phyloP scores from a whole-genome alignment of 2,329 filamentous ascomycete species.

The Aspergillus flavus region DNA sequence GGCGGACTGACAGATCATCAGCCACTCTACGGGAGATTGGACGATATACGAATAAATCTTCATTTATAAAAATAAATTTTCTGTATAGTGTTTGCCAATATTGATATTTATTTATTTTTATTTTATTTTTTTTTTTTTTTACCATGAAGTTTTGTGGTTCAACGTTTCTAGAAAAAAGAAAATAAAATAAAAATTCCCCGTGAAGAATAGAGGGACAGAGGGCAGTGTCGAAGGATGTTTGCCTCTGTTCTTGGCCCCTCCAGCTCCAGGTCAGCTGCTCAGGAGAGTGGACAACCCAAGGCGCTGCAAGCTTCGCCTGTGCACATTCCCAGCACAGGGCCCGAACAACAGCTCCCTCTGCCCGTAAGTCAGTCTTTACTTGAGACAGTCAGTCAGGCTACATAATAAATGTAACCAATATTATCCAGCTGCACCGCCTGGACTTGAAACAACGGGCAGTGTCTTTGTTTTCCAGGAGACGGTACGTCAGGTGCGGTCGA shows the following conservation, averaged over 20 bases:
- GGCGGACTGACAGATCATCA: slow-evolving; percentile 21
- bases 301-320: neutral
- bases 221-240: slow-evolving; percentile 1
- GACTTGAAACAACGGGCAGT: neutral
- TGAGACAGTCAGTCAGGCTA: neutral
- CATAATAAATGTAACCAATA: slow-evolving; percentile 2
- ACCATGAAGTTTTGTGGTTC: neutral
- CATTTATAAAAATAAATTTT: neutral
- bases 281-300: neutral
- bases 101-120: neutral
- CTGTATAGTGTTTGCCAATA: neutral
- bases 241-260: slow-evolving; percentile 12
- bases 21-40: slow-evolving; percentile 1
- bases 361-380: neutral
- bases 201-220: neutral
- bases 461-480: slow-evolving; percentile 3
- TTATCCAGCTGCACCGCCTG: neutral
- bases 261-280: slow-evolving; percentile 17
- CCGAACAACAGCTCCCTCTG: neutral
- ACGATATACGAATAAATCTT: neutral
- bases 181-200: neutral
- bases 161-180: neutral
- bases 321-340: neutral
- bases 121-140: neutral
- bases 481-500: slow-evolving; percentile 4